Evolutionary conservation across 257 asterid genomes (phyloP), one percentile per base, ranked within the genome.

Genomic region (Solanum chiquidenum): DNA sequence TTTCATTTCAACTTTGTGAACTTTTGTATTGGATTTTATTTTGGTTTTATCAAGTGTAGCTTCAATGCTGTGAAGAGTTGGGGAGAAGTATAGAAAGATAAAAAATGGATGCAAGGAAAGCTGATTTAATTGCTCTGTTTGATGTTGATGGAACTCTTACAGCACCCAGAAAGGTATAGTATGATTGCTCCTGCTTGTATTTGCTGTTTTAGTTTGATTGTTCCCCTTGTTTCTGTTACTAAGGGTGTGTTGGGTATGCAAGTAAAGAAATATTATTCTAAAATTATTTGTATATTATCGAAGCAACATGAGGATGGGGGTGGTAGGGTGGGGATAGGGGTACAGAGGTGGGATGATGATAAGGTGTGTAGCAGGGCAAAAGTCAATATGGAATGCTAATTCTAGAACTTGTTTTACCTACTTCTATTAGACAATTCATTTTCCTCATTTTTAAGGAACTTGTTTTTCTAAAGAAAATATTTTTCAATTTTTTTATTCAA

Each of bases 71-170:
- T 27, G 31, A 35, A 40, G 37, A 77, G n/a, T n/a, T 77, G 37
- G n/a, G 27, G 37, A 13, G 8, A 77, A 77, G 7, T 77, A n/a
- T 72, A 42, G 72, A 72, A 66, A 27, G 35, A 27, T 66, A 0
- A 13, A 14, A 10, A 77, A 97, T 95, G 98, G 96, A 95, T 69
- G 91, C 89, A 83, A 89, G 74, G 74, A 93, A 83, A 88, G 92
- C 98, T 91, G 98, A 98, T 11, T 90, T 93, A 40, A 94, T 97
- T 91, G 99, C 98, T 87, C 94, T 97, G 34, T 97, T 97, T 29
- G 99, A 97, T 90, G 98, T 97, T 77, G 99, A 97, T 90, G 99
- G 98, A 86, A 97, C 99, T 9, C 98, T 97, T 66, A 96, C 99
- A 31, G 98, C 99, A 85, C 98, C 99, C 6, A 88, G 99, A 68